Percentiles rank a stretch among this genome's conserved stretches.
These are phyloP conservation scores for Erythrophleum ivorense DNA, from an alignment of 331 rosid species.

Conservation along the genomic window DNA sequence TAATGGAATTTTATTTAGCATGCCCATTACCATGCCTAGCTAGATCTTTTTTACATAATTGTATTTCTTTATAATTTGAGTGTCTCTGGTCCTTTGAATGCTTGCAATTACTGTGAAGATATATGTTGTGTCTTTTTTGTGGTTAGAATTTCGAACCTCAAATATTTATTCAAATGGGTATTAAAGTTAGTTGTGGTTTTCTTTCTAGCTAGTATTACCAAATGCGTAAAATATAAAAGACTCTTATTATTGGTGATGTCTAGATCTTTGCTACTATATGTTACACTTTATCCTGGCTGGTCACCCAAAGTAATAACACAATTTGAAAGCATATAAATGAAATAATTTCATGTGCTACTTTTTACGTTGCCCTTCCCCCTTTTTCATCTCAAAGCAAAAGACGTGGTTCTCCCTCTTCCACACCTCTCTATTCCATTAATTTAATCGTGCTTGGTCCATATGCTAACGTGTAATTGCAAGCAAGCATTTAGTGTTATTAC, in stretches of 20 bases:
- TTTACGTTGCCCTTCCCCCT: not conserved
- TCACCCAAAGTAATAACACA: constrained; percentile 44
- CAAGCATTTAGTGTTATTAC: not conserved
- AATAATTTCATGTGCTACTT: constrained; percentile 13
- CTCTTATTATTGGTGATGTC: not conserved
- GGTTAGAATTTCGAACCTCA: not conserved
- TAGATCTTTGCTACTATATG: not conserved
- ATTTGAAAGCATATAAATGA: constrained; percentile 45
- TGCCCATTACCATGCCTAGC: not conserved
- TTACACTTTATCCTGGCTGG: constrained; percentile 36
- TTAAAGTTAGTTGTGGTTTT: not conserved
- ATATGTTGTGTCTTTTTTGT: not conserved
- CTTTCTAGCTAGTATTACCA: not conserved
- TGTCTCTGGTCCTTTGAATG: not conserved
- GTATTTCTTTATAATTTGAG: not conserved
- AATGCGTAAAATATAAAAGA: not conserved
- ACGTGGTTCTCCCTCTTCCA: constrained; percentile 39
- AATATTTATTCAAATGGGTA: not conserved
- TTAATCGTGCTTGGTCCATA: constrained; percentile 17
- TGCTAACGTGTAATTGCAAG: constrained; percentile 42
- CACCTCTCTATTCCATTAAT: constrained; percentile 16
- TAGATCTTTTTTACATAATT: constrained; percentile 14
- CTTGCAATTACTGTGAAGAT: not conserved
- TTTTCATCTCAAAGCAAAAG: constrained; percentile 40
- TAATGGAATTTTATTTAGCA: not conserved